phyloP scores from a whole-genome alignment of 148 eudicot species.

The Rhododendron vialii region DNA sequence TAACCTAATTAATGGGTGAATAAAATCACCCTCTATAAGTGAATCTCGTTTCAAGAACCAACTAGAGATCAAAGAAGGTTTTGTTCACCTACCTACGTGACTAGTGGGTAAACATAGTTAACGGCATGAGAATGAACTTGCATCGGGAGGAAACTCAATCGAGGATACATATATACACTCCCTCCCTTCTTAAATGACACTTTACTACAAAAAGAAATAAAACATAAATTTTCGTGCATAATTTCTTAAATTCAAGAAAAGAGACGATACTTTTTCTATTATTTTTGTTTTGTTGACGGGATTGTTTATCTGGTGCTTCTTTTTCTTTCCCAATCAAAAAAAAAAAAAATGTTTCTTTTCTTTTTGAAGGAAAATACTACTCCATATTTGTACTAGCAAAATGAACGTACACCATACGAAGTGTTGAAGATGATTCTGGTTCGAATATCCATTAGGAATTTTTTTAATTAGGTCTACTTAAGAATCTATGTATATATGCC shows the following conservation, averaged over 20 bases:
- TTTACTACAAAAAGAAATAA: too few species aligned
- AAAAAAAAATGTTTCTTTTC: background rate
- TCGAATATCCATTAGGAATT: background rate
- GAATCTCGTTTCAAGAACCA: too few species aligned
- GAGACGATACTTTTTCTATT: background rate
- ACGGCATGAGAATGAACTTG: too few species aligned
- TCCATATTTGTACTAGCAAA: background rate
- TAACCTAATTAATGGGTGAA: background rate
- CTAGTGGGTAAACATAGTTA: background rate
- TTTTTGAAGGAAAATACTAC: background rate
- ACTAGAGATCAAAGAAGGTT: background rate
- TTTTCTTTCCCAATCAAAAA: background rate
- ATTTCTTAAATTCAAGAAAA: too few species aligned
- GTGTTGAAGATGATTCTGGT: background rate
- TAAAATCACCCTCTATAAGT: background rate
- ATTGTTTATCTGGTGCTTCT: background rate
- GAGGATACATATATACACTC: too few species aligned
- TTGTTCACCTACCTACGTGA: background rate
- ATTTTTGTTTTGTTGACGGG: background rate
- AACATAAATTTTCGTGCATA: too few species aligned
- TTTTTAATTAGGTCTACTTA: slow-evolving; percentile 7
- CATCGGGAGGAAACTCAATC: too few species aligned
- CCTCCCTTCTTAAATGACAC: too few species aligned
- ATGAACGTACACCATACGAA: background rate
- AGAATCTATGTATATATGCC: slow-evolving; percentile 7